phyloP scores from a whole-genome alignment of 176 grass and related monocot species.

The Eleusine indica region DNA sequence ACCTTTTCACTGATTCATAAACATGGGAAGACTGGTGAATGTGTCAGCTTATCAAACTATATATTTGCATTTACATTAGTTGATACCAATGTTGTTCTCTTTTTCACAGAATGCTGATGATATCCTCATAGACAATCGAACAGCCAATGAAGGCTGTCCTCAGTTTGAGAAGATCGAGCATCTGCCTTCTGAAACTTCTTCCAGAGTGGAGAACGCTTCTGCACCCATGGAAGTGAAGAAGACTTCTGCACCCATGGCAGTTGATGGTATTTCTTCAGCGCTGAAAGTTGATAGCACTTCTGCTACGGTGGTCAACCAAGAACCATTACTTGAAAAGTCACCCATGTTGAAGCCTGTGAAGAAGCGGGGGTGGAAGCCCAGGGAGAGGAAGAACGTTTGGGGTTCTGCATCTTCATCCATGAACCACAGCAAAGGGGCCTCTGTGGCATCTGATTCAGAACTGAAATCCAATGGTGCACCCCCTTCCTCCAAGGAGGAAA shows the following conservation, averaged over 20 bases:
- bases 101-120: constrained; percentile 48
- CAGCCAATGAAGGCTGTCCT: constrained; percentile 39
- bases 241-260: neutral
- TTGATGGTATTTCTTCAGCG: neutral
- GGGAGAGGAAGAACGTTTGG: neutral
- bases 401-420: constrained; percentile 13
- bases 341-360: constrained; percentile 33
- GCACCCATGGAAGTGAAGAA: constrained; percentile 1
- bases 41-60: constrained; percentile 15
- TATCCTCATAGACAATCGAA: constrained; percentile 59
- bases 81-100: constrained; percentile 21
- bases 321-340: constrained; percentile 27
- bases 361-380: constrained; percentile 37
- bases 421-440: constrained; percentile 24
- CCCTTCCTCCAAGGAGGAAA: neutral
- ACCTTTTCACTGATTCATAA: constrained; percentile 14
- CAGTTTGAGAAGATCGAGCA: constrained; percentile 35
- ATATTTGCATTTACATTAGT: constrained; percentile 22
- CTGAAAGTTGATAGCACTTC: neutral
- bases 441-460: constrained; percentile 3
- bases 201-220: constrained; percentile 21
- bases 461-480: constrained; percentile 24
- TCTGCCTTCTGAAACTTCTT: constrained; percentile 25
- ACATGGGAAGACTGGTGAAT: neutral
- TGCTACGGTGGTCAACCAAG: constrained; percentile 13